Evolutionary conservation across 305 asterid species (phyloP).

Genomic region (Solanum aculeatissimum): DNA sequence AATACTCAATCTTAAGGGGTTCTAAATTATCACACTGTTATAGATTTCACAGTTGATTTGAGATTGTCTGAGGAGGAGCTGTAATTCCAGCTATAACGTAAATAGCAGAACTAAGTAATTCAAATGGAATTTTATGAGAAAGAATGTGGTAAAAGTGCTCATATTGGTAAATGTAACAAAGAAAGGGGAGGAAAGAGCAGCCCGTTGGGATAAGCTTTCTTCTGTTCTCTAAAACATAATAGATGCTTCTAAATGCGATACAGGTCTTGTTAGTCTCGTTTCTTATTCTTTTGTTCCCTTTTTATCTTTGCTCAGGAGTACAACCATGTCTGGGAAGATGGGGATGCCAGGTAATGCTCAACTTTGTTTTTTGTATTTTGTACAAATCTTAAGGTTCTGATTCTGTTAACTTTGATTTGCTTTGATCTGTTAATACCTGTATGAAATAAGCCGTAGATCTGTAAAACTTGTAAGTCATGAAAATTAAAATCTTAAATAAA

Average conservation of each 20-base stretch:
- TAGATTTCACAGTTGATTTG: background rate
- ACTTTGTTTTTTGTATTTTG: background rate
- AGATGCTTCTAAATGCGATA: background rate
- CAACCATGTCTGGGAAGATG: constrained; percentile 95
- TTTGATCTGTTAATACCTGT: background rate
- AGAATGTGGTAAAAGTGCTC: background rate
- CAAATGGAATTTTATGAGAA: background rate
- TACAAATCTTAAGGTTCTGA: background rate
- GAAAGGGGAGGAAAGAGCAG: background rate
- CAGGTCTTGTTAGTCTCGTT: background rate
- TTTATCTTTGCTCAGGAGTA: constrained; percentile 47
- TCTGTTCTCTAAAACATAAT: background rate
- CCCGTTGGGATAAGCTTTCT: background rate
- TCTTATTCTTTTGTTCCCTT: constrained; percentile 1
- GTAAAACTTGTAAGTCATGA: background rate
- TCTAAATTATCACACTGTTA: background rate
- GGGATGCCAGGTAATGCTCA: constrained; percentile 63
- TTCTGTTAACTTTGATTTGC: background rate
- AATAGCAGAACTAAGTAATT: background rate
- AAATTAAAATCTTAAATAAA: background rate
- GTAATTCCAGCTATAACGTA: background rate
- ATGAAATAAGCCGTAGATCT: background rate
- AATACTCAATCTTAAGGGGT: background rate
- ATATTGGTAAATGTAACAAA: background rate
- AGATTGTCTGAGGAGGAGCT: background rate